Base-by-base conservation (phyloP, 2,329 filamentous ascomycete species). In the Aspergillus sp. region DNA sequence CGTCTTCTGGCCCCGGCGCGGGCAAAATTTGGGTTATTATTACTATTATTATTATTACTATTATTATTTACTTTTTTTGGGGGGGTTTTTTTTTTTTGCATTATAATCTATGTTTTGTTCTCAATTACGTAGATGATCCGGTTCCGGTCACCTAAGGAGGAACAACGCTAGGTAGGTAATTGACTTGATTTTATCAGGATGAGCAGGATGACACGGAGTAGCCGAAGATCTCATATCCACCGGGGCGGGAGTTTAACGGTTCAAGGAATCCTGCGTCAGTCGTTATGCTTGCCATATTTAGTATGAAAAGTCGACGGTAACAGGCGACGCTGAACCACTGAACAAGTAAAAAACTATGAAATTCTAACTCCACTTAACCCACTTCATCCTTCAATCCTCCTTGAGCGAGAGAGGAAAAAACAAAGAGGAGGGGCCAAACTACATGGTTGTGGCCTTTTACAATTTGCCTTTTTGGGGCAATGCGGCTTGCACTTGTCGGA, bases 401-500 rank as follows among this genome's bases (percentile, higher is more conserved):
- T 14, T 36, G 12, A 14, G 4, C 14, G 10, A 36, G 16, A 36
- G 16, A 36, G 5, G 36, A 42, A 42, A 6, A 42, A 6, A 14
- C 5, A 2, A 16, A 12, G 14, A 14, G 36, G 36, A 16, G 36
- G 36, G 14, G 32, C 11, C 32, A 16, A 16, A 16, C 16, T n/a
- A 14, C 5, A 7, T 42, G 18, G 3, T 12, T 12, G 20, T 47
- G 20, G 24, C 74, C 26, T 42, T n/a, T n/a, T 81, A 81, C 59
- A 83, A 68, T 67, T 79, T 83, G 49, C 77, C 72, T 67, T 75
- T 77, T 11, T 63, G 67, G 20, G 63, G 72, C 36, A 69, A 61
- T 49, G 66, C 65, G 53, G 69, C 65, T 71, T 79, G 81, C 57
- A 82, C 78, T 66, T 80, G 76, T 68, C 84, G 75, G 59, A 93